Evolutionary conservation across 2,329 filamentous ascomycete species (phyloP).

Genomic region (Pleoardoris graminearum): DNA sequence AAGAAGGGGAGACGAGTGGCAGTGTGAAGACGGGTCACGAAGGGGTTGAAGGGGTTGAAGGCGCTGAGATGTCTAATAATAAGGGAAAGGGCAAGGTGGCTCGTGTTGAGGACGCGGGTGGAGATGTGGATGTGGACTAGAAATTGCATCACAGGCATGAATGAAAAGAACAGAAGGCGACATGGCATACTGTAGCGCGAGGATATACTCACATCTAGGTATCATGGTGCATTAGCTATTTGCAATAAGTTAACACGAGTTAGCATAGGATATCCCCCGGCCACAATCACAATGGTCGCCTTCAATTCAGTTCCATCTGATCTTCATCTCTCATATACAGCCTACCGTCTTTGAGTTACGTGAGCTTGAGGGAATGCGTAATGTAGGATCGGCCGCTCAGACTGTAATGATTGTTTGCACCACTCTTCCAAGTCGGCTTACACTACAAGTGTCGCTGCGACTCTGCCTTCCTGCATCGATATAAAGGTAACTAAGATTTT

Average conservation of each 20-base stretch:
- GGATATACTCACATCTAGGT: neutral
- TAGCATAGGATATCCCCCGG: slow-evolving; percentile 2
- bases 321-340: neutral
- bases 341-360: too few relatives aligned
- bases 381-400: too few relatives aligned
- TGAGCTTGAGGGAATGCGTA: too few relatives aligned
- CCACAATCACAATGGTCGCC: too few relatives aligned
- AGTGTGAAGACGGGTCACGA: neutral
- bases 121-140: slow-evolving; percentile 1
- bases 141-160: neutral
- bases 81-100: slow-evolving; percentile 6
- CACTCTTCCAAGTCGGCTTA: neutral
- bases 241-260: neutral
- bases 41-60: neutral
- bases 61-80: neutral
- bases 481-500: neutral
- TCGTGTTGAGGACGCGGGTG: neutral
- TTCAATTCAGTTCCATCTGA: neutral
- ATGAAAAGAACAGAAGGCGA: neutral
- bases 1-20: neutral
- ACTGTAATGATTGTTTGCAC: too few relatives aligned
- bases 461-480: neutral
- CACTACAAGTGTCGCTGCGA: neutral
- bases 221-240: neutral
- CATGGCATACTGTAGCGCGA: neutral